Conservation (phyloP, 805 yeast genomes). For the Candida khao-thaluensis region DNA sequence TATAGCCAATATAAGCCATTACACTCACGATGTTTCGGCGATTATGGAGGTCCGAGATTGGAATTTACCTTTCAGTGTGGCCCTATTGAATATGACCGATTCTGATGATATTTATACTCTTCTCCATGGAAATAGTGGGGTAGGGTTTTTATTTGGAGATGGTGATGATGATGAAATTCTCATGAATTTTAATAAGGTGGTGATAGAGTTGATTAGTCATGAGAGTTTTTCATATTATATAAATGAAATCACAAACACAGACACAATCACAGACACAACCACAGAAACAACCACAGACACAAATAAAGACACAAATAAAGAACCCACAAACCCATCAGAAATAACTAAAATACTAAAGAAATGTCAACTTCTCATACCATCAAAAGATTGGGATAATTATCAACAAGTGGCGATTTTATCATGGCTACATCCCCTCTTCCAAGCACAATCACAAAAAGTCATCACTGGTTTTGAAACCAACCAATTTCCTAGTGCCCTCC, state of each 20-base stretch:
- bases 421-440: constrained; percentile 34
- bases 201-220: constrained; percentile 8
- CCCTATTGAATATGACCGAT: constrained; percentile 9
- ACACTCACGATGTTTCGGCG: constrained; percentile 24
- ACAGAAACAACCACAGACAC: neutral
- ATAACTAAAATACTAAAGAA: constrained; percentile 20
- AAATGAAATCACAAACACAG: neutral
- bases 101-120: constrained; percentile 1
- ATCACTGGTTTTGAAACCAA: constrained; percentile 6
- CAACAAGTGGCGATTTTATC: constrained; percentile 38
- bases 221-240: constrained; percentile 17
- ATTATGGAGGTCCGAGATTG: constrained; percentile 25
- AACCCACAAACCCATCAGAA: neutral
- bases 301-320: neutral
- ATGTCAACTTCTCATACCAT: constrained; percentile 38
- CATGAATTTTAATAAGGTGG: neutral
- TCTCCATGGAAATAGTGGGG: neutral
- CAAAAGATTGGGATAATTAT: constrained; percentile 41
- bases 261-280: neutral
- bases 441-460: constrained; percentile 15
- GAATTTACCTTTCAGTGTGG: constrained; percentile 25
- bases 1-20: constrained; percentile 23
- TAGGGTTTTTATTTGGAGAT: constrained; percentile 6
- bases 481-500: neutral
- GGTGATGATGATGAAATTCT: too few species aligned